Evolutionary conservation across 2,329 filamentous ascomycete genomes (phyloP), one percentile per base, ranked within the genome.

Genomic region (Penicillium fuscoglaucum): DNA sequence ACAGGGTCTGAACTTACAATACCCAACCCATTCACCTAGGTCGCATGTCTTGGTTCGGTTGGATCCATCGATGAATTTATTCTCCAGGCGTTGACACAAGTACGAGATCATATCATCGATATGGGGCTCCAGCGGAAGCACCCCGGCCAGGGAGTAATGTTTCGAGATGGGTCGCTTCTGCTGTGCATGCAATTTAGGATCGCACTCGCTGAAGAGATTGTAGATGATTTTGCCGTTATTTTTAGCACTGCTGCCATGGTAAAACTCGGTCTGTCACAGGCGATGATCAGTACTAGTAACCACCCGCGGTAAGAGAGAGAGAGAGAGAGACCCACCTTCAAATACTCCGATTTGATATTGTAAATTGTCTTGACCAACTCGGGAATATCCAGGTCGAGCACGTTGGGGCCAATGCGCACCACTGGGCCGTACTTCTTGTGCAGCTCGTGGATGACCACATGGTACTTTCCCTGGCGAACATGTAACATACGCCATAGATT

Each of bases 1-100:
- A 17, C 7, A 31, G 21, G 9, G 12, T 5, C 17, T 4, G 6
- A 21, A 54, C 71, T 65, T 62, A 78, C 76, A 78, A 62, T 69
- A 80, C 10, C 67, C 37, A 12, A 79, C 63, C 78, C 79, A 82
- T 39, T 77, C 65, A 5, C 74, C 76, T 10, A 81, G 66, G 19
- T 78, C 66, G 52, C 72, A 77, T 1, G 61, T 60, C 56, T 70
- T 68, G 2, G 59, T 62, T 4, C 57, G 43, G 29, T 70, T 68
- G 0, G 58, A 29, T 3, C 50, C 66, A 26, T 71, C 56, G 6
- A 74, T 62, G 57, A 75, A 79, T 3, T 66, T 57, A 2, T 65
- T 64, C n/a, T 76, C 70, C 1, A 78, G 61, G 17, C 71, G 62
- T 17, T 63, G 52, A 44, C 72, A 74, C 10, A 78, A 66, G 10